Evolutionary conservation across 2,329 filamentous ascomycete genomes (phyloP).

Genomic region (Trichoderma koningiopsis): DNA sequence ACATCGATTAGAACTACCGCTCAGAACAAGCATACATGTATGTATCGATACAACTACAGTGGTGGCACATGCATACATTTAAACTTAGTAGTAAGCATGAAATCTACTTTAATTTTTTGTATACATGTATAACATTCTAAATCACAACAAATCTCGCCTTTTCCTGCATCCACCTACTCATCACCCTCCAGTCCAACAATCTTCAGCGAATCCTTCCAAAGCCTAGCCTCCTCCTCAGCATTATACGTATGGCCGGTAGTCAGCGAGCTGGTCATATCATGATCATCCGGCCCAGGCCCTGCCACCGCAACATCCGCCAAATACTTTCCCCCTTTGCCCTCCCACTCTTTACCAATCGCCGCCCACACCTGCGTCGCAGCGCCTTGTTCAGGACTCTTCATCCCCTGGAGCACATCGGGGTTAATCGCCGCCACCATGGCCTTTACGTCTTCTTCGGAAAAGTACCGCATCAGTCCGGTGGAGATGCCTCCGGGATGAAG

Average conservation of each 20-base stretch:
- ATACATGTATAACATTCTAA: not conserved
- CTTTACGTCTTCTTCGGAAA: constrained; percentile 8
- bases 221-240: constrained; percentile 39
- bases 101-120: not conserved
- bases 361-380: constrained; percentile 52
- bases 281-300: constrained; percentile 17
- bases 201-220: constrained; percentile 41
- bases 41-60: too few species aligned
- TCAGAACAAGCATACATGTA: too few species aligned
- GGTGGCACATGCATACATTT: too few species aligned
- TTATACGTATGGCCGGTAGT: constrained; percentile 40
- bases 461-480: constrained; percentile 6
- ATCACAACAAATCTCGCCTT: not conserved
- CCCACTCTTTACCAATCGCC: constrained; percentile 44
- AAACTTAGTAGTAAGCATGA: too few species aligned
- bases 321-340: constrained; percentile 51
- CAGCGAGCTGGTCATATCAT: constrained; percentile 15
- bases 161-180: not conserved
- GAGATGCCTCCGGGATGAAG: constrained; percentile 48
- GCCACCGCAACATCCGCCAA: constrained; percentile 46
- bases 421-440: not conserved
- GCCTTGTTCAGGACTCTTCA: constrained; percentile 41
- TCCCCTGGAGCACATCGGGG: not conserved
- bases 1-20: too few species aligned
- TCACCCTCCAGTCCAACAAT: constrained; percentile 20